A percentile compares a stretch with the other conserved stretches of the same genome.
phyloP scores from a whole-genome alignment of 495 filamentous ascomycete species.

The Penicillium canescens region DNA sequence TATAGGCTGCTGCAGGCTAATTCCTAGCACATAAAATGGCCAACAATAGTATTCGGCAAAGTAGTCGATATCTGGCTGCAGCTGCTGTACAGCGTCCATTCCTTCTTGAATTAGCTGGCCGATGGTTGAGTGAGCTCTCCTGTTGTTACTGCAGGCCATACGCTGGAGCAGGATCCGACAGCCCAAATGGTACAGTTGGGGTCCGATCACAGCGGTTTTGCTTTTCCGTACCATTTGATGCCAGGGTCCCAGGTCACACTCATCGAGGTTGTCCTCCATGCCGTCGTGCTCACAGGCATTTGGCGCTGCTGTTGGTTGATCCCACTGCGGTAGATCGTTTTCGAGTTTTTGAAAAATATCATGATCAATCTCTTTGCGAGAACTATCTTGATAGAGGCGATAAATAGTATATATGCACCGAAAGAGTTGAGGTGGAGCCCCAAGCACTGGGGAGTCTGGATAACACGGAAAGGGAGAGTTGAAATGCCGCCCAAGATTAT shows the following conservation, averaged over 20 bases:
- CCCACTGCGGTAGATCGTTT: constrained; percentile 1
- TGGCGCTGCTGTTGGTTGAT: background rate
- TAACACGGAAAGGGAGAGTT: background rate
- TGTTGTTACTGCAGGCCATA: background rate
- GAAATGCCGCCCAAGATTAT: constrained; percentile 10
- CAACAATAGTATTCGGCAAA: constrained; percentile 31
- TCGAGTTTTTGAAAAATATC: constrained; percentile 4
- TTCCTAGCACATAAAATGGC: constrained; percentile 19
- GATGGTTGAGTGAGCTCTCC: background rate
- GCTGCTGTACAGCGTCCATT: constrained; percentile 6
- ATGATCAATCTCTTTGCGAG: background rate
- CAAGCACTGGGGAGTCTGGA: constrained; percentile 20
- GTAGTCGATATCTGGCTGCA: constrained; percentile 20
- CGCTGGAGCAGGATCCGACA: constrained; percentile 12
- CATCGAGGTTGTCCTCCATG: background rate
- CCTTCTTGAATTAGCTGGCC: constrained; percentile 8
- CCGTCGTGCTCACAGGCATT: background rate
- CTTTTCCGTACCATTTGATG: background rate
- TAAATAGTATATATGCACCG: constrained; percentile 12
- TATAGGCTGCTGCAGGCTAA: background rate
- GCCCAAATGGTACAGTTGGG: constrained; percentile 17
- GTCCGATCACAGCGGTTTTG: constrained; percentile 3
- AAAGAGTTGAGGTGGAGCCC: constrained; percentile 18
- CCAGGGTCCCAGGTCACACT: background rate
- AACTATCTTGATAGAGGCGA: constrained; percentile 9